phyloP scores from a whole-genome alignment of 1,284 basidiomycete species.

The Amylostereum chailletii region DNA sequence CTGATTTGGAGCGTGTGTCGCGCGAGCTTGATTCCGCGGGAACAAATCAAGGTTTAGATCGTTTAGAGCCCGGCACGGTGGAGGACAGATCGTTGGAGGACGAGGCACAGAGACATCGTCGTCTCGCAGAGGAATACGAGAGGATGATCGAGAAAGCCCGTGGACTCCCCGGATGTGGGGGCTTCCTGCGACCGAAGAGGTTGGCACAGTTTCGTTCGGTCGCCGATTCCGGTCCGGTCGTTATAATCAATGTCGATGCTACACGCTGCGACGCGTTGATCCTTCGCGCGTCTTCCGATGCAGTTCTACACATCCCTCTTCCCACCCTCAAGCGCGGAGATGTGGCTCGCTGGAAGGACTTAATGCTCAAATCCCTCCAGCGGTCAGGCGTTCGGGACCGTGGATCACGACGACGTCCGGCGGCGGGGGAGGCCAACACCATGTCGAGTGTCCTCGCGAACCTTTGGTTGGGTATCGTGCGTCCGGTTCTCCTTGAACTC shows the following conservation, averaged over 20 bases:
- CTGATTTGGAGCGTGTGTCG: background rate
- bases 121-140: background rate
- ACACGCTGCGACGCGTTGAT: background rate
- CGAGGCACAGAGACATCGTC: background rate
- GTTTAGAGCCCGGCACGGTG: background rate
- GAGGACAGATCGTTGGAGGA: background rate
- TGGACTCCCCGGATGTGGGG: background rate
- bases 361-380: too few relatives aligned
- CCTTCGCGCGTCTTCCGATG: background rate
- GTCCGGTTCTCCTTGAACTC: background rate
- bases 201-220: background rate
- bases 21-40: background rate
- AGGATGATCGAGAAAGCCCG: background rate
- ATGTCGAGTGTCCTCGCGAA: background rate
- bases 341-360: too few relatives aligned
- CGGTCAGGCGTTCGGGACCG: too few relatives aligned
- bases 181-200: background rate
- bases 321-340: too few relatives aligned
- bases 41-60: background rate
- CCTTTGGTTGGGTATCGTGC: background rate
- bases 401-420: too few relatives aligned
- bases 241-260: conserved; percentile 1
- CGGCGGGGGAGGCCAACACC: too few relatives aligned
- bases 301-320: too few relatives aligned
- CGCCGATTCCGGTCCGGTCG: conserved; percentile 2